Base-by-base conservation (phyloP, 2,329 filamentous ascomycete genomes). In the Aureobasidium sp. region DNA sequence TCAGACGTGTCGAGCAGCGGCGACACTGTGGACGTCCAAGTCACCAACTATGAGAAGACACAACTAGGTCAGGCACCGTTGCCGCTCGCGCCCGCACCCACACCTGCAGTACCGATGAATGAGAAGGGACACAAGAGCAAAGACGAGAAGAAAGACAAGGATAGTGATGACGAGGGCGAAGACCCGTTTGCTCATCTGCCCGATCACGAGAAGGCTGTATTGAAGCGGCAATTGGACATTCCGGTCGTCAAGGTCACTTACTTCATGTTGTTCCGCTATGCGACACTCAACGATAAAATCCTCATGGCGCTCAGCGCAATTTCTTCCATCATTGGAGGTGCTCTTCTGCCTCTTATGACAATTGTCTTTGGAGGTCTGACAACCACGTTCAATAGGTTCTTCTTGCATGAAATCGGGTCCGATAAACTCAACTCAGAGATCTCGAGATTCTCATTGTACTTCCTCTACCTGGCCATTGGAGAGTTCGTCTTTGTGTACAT, bases 401-500 rank as follows among this genome's bases (percentile, higher is more conserved):
- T 88, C 66, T 73, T 77, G 3, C 76, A 77, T 5, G 71, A 70
- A 0, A 76, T 82, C 20, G 71, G 74, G 0, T 80, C 80, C 45
- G 70, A 78, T 41, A 76, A 78, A 0, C 94, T 94, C 74, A 79
- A 81, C 55, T 65, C 76, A 59, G 76, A 85, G 63, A 77, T 95
- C 68, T 76, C 77, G 9, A 78, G 80, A 47, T 83, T 87, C 68
- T 88, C 91, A 12, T 76, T 95, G 39, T 95, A 95, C 75, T 94
- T 95, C 67, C 77, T 96, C 37, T 96, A 96, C 72, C 82, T 96
- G 51, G 91, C 84, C 47, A 85, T 96, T 63, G 91, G 81, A 65
- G 88, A 92, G 70, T 96, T 95, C 67, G 75, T 89, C 49, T 86
- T 87, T 3, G 83, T 87, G 48, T 96, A 95, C 72, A 78, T 95